phyloP scores from a whole-genome alignment of 2,329 filamentous ascomycete genomes.

The Magnaporthales sp. region DNA sequence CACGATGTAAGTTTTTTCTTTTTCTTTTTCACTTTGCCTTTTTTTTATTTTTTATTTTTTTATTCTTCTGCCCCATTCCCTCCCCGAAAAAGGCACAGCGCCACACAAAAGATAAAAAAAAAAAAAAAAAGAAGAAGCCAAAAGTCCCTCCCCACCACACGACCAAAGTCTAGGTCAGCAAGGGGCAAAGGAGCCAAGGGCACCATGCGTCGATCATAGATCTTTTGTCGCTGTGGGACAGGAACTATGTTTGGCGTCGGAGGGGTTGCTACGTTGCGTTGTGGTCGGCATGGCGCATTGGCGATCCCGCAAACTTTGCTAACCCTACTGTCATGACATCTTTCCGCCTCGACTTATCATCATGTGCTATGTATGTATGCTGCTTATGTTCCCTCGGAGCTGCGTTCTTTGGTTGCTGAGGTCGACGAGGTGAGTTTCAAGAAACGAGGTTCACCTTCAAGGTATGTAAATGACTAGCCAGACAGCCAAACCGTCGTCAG shows the following conservation, averaged over 20 bases:
- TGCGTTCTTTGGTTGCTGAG: too few relatives aligned
- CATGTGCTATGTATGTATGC: neutral
- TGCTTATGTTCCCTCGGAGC: neutral
- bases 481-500: too few relatives aligned
- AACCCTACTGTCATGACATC: neutral
- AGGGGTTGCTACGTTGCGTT: neutral
- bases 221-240: neutral
- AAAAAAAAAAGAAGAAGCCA: too few relatives aligned
- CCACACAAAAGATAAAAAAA: too few relatives aligned
- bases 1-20: neutral
- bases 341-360: neutral
- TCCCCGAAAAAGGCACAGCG: too few relatives aligned
- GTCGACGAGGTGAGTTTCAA: too few relatives aligned
- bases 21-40: neutral
- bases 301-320: neutral
- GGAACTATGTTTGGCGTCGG: neutral
- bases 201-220: neutral
- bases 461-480: too few relatives aligned
- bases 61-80: too few relatives aligned
- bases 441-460: too few relatives aligned
- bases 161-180: too few relatives aligned
- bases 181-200: too few relatives aligned
- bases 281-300: neutral
- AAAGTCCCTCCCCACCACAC: too few relatives aligned
- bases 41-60: neutral